Base-by-base conservation (phyloP, 2,329 filamentous ascomycete species). In the Penicillium sclerotigenum region DNA sequence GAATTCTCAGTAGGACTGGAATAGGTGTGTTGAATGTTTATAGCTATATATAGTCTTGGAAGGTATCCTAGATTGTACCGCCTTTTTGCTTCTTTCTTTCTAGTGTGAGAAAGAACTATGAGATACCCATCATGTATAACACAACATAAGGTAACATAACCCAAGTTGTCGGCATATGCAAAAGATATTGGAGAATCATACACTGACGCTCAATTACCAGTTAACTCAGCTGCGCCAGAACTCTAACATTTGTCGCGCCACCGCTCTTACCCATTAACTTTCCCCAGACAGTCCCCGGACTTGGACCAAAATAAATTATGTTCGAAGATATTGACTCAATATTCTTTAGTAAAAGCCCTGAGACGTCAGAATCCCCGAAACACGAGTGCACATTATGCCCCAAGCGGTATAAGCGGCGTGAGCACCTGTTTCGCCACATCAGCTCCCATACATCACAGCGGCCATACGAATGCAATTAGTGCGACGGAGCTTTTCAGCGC, bases 381-480 rank as follows among this genome's bases (percentile, higher is more conserved):
- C 58, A 71, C 52, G 66, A 67, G 46, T 74, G 72, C 52, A 59
- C 65, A 5, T 53, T 69, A 31, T 75, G 73, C 49, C 64, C 52
- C 42, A 75, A 71, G 54, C 63, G 63, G 7, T 75, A 74, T 64
- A 75, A 74, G 59, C 63, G 73, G 22, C 67, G 70, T 7, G 73
- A 75, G 52, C 73, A 75, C 56, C 59, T 75, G 3, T 66, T 70
- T 41, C 72, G 73, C 26, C 73, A 75, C 52, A 64, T 61, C 33
- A 60, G 58, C 37, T 67, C 72, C 8, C 73, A 75, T 57, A 68
- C 65, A 3, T 57, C 64, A 2, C 66, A 70, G 29, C 67, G 72
- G 4, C 72, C 71, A 10, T 66, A 72, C 51, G 60, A 61, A 33
- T 75, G 73, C 58, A 54, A 58, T 9, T 55, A 63, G 2, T 75